These are phyloP conservation scores for Mycena albidolilacea DNA, from an alignment of 768 basidiomycete genomes.

Conservation along the genomic window DNA sequence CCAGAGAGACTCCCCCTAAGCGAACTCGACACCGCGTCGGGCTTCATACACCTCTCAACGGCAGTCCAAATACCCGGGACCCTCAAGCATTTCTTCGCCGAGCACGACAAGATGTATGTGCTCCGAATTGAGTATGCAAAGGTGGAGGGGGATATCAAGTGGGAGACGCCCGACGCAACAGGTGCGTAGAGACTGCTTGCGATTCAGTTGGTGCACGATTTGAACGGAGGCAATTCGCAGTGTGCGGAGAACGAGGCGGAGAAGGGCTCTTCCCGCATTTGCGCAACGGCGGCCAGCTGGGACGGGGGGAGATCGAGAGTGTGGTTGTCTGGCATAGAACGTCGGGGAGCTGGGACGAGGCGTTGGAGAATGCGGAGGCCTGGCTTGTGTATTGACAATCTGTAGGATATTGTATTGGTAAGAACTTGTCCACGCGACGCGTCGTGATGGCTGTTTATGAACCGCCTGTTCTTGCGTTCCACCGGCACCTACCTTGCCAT, in stretches of 20 bases:
- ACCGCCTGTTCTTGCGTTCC: not conserved
- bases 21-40: constrained; percentile 59
- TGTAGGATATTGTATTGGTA: not conserved
- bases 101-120: constrained; percentile 57
- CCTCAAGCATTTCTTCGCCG: constrained; percentile 60
- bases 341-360: constrained; percentile 51
- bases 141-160: constrained; percentile 59
- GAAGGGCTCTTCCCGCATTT: constrained; percentile 70
- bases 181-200: constrained; percentile 34
- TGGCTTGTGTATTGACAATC: constrained; percentile 55
- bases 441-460: not conserved
- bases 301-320: constrained; percentile 61
- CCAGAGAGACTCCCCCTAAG: constrained; percentile 67
- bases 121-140: constrained; percentile 60
- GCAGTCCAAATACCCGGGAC: constrained; percentile 64
- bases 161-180: constrained; percentile 63
- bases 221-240: constrained; percentile 27
- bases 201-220: not conserved
- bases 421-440: too few relatives aligned
- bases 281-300: constrained; percentile 62
- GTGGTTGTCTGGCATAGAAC: constrained; percentile 48
- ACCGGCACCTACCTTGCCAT: constrained; percentile 25
- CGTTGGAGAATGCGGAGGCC: constrained; percentile 23
- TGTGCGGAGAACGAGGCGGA: constrained; percentile 59
- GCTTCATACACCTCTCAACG: constrained; percentile 74